A percentile compares a stretch with the other conserved stretches of the same genome.
These are phyloP conservation scores for Tetraselmis chui DNA, from an alignment of 139 green algal species.

Conservation along the genomic window DNA sequence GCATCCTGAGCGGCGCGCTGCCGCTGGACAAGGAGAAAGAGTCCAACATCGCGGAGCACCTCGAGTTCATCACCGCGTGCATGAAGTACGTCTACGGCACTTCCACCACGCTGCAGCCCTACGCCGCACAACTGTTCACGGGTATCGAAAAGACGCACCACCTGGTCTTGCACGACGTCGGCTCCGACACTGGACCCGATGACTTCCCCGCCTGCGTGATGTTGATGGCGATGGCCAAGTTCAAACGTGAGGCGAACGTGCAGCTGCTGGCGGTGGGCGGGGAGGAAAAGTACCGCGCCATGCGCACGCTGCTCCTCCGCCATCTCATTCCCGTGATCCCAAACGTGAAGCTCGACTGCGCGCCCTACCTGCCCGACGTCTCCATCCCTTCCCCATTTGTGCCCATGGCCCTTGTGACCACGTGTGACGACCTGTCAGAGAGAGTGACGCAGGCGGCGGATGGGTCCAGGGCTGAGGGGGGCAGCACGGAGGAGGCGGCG, in stretches of 20 bases:
- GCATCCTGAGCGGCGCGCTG: not conserved
- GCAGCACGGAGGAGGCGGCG: too few relatives aligned
- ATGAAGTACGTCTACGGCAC: not conserved
- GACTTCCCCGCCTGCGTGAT: not conserved
- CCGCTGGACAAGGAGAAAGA: not conserved
- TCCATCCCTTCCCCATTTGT: not conserved
- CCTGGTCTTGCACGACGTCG: not conserved
- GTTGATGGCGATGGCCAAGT: not conserved
- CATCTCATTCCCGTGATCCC: not conserved
- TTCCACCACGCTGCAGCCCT: not conserved
- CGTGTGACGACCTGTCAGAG: not conserved
- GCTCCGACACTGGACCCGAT: not conserved
- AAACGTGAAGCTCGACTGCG: not conserved
- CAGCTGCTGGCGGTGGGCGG: not conserved
- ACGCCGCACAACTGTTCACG: not conserved
- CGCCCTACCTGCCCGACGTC: not conserved
- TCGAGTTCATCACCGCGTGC: not conserved
- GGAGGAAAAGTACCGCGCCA: not conserved
- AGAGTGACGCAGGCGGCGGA: too few relatives aligned
- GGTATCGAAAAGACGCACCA: not conserved
- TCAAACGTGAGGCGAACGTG: not conserved
- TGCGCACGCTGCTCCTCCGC: not conserved
- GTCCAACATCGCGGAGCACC: not conserved
- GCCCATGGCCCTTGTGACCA: not conserved
- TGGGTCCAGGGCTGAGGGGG: too few relatives aligned